Percentiles rank a stretch among this genome's conserved stretches.
Evolutionary conservation across 805 yeast species (phyloP).

Genomic region (Starmerella bombicola): DNA sequence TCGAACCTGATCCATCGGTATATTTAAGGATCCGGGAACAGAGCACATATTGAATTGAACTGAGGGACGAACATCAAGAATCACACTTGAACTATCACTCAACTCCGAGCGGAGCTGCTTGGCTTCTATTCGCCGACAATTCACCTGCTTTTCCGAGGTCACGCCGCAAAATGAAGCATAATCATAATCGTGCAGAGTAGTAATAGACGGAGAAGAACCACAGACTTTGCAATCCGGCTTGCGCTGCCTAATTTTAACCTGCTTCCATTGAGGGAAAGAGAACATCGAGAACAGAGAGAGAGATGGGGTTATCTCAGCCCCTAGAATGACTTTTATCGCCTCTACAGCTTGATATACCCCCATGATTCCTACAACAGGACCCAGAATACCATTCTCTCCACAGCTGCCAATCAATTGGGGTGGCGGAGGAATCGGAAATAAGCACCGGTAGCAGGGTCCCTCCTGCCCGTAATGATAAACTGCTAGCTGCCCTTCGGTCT

Average conservation of each 20-base stretch:
- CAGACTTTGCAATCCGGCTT: constrained; percentile 53
- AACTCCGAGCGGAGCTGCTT: background rate
- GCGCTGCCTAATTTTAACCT: constrained; percentile 67
- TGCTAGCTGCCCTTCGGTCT: constrained; percentile 80
- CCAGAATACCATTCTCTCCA: constrained; percentile 85
- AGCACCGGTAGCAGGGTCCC: constrained; percentile 83
- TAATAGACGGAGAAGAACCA: constrained; percentile 41
- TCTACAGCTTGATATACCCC: constrained; percentile 87
- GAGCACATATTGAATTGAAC: constrained; percentile 62
- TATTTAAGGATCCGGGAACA: constrained; percentile 46
- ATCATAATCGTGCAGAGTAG: constrained; percentile 41
- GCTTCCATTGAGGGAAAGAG: constrained; percentile 44
- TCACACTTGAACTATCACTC: background rate
- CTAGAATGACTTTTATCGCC: constrained; percentile 59
- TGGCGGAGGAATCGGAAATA: constrained; percentile 82
- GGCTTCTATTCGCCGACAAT: constrained; percentile 33
- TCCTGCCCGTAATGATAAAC: constrained; percentile 60
- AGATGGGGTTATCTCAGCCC: constrained; percentile 46
- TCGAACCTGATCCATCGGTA: constrained; percentile 47
- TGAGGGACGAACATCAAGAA: constrained; percentile 69
- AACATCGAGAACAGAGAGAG: constrained; percentile 43
- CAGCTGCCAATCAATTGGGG: constrained; percentile 74
- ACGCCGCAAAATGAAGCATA: constrained; percentile 70
- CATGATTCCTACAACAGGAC: constrained; percentile 89
- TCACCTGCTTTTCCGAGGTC: constrained; percentile 23